A percentile compares a stretch with the other conserved stretches of the same genome.
phyloP scores from a whole-genome alignment of 495 filamentous ascomycete genomes.

The Podospora conica region DNA sequence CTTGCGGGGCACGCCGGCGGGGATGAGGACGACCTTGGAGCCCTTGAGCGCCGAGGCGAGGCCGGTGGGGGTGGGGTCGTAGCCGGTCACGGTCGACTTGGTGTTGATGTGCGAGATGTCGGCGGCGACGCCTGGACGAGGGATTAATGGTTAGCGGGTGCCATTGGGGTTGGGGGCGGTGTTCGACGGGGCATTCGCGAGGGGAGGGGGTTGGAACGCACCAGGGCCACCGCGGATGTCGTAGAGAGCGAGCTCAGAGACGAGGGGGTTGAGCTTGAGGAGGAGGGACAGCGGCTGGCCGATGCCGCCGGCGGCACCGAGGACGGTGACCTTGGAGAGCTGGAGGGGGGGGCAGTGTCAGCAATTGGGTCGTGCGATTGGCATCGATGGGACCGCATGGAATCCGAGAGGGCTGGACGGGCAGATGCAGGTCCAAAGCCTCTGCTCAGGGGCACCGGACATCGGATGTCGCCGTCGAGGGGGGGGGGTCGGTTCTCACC shows the following conservation, averaged over 20 bases:
- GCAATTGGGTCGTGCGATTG: constrained; percentile 24
- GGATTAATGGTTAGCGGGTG: constrained; percentile 5
- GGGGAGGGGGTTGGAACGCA: constrained; percentile 40
- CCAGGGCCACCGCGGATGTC: constrained; percentile 93
- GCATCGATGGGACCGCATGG: neutral
- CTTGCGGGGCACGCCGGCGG: constrained; percentile 97
- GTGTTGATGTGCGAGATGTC: constrained; percentile 99
- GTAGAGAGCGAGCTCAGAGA: constrained; percentile 90
- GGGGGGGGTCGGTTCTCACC: constrained; percentile 46
- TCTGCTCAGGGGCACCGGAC: constrained; percentile 8
- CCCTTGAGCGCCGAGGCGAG: constrained; percentile 73
- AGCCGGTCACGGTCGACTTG: constrained; percentile 89
- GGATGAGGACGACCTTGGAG: constrained; percentile 91
- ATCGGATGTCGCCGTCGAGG: constrained; percentile 11
- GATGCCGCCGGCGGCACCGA: constrained; percentile 95
- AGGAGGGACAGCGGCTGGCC: constrained; percentile 96
- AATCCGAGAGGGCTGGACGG: neutral
- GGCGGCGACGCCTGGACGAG: constrained; percentile 78
- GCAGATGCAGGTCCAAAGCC: neutral
- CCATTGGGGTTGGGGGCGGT: constrained; percentile 1
- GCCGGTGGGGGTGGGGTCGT: constrained; percentile 67
- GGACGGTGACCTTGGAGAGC: constrained; percentile 94
- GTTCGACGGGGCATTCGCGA: neutral
- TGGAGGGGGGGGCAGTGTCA: constrained; percentile 32
- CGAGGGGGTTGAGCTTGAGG: constrained; percentile 92